These are phyloP conservation scores for Lecanicillium sp. DNA, from an alignment of 2,329 filamentous ascomycete species.

Conservation along the genomic window DNA sequence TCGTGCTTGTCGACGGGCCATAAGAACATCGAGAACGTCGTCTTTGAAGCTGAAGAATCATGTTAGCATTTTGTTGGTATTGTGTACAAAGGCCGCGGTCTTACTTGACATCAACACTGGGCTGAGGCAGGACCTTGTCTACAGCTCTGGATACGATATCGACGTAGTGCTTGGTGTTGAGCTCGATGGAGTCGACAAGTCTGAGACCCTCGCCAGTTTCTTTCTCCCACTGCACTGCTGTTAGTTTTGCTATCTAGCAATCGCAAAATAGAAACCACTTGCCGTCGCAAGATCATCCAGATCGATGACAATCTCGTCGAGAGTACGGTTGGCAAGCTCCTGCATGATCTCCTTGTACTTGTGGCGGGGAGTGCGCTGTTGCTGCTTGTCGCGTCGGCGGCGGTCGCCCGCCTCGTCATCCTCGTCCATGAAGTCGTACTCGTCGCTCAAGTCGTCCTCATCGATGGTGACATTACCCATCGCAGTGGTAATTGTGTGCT, in stretches of 20 bases:
- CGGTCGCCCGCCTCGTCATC: constrained; percentile 54
- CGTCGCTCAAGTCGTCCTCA: constrained; percentile 79
- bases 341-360: constrained; percentile 91
- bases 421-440: constrained; percentile 90
- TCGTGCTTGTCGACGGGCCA: constrained; percentile 81
- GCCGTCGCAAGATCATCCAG: constrained; percentile 79
- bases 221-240: constrained; percentile 61
- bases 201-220: constrained; percentile 61
- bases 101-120: constrained; percentile 70
- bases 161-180: constrained; percentile 91
- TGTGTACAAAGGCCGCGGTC: too few species aligned
- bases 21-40: constrained; percentile 93
- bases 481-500: constrained; percentile 68
- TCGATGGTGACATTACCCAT: constrained; percentile 80
- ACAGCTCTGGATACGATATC: constrained; percentile 85
- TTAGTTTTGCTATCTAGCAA: neutral
- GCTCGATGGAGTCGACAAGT: constrained; percentile 77
- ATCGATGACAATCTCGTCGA: constrained; percentile 76
- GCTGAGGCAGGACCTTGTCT: constrained; percentile 76
- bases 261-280: constrained; percentile 26
- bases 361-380: constrained; percentile 54
- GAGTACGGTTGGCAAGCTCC: constrained; percentile 73
- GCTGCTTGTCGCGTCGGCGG: constrained; percentile 44
- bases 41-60: constrained; percentile 72
- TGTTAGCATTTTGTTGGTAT: constrained; percentile 1